Evolutionary conservation across 2,329 filamentous ascomycete genomes (phyloP).

Genomic region (Aspergillus viridinutans): DNA sequence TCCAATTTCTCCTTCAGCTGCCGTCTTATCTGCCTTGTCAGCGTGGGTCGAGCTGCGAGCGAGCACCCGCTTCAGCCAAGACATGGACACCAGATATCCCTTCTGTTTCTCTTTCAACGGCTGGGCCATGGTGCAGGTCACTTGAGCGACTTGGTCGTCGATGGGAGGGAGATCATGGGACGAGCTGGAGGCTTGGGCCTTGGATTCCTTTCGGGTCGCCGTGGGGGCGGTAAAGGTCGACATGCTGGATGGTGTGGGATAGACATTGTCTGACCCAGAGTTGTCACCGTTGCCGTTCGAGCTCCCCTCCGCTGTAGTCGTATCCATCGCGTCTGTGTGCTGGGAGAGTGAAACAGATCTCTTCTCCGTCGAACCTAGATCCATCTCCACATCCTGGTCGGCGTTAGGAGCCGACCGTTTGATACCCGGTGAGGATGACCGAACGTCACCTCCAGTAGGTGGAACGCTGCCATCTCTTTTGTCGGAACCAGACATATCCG

Average conservation of each 20-base stretch:
- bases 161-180: conserved; percentile 42
- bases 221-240: conserved; percentile 32
- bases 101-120: conserved; percentile 66
- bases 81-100: conserved; percentile 72
- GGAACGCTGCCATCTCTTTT: conserved; percentile 20
- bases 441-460: conserved; percentile 20
- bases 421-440: conserved; percentile 32
- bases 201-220: conserved; percentile 24
- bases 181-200: conserved; percentile 16
- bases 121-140: conserved; percentile 55
- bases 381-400: conserved; percentile 24
- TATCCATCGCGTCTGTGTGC: conserved; percentile 42
- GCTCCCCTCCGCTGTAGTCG: conserved; percentile 33
- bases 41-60: conserved; percentile 58
- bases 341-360: conserved; percentile 21
- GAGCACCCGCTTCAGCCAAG: conserved; percentile 73
- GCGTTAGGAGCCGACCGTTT: conserved; percentile 34
- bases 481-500: conserved; percentile 42
- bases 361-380: conserved; percentile 12
- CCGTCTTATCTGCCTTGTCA: conserved; percentile 56
- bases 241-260: conserved; percentile 37
- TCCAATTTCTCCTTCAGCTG: conserved; percentile 62
- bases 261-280: conserved; percentile 30
- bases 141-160: conserved; percentile 70
- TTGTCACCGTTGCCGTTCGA: conserved; percentile 25